These are phyloP conservation scores for Sporobolus alterniflorus DNA, from an alignment of 202 grass and related monocot genomes.

Conservation along the genomic window DNA sequence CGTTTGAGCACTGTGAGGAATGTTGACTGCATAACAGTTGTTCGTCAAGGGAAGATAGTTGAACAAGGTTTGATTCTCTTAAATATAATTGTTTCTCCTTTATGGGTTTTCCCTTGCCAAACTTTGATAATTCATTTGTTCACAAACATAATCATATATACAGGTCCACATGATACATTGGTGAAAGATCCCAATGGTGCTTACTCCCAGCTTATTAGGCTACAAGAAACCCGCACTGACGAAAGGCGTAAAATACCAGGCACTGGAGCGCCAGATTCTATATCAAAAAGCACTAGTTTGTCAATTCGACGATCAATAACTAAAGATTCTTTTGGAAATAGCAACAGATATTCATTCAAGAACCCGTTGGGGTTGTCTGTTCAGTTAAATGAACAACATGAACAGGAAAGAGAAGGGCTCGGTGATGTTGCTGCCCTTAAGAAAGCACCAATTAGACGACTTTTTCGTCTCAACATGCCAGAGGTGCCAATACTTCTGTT, in stretches of 20 bases:
- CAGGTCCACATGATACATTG: conserved; percentile 74
- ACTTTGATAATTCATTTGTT: background rate
- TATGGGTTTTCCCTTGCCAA: conserved; percentile 3
- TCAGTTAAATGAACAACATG: conserved; percentile 44
- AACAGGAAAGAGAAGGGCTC: conserved; percentile 33
- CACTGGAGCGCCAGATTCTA: conserved; percentile 28
- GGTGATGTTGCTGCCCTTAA: conserved; percentile 21
- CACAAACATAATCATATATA: conserved; percentile 26
- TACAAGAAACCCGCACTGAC: conserved; percentile 59
- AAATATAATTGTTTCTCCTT: conserved; percentile 1
- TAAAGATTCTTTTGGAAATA: conserved; percentile 68
- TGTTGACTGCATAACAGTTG: conserved; percentile 87
- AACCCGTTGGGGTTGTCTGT: conserved; percentile 35
- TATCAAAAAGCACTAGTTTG: conserved; percentile 48
- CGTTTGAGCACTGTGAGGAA: conserved; percentile 84
- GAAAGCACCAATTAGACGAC: conserved; percentile 50
- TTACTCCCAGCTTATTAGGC: conserved; percentile 85
- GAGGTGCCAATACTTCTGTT: conserved; percentile 65
- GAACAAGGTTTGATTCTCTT: conserved; percentile 73
- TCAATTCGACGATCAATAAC: conserved; percentile 56
- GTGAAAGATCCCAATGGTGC: conserved; percentile 70
- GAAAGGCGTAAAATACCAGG: conserved; percentile 27
- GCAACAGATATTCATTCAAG: conserved; percentile 62
- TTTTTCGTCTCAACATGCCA: conserved; percentile 74
- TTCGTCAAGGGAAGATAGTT: conserved; percentile 74